Evolutionary conservation across 73 alveolate genomes (phyloP), one percentile per base, ranked within the genome.

Genomic region (Paramecium tetraurelia): DNA sequence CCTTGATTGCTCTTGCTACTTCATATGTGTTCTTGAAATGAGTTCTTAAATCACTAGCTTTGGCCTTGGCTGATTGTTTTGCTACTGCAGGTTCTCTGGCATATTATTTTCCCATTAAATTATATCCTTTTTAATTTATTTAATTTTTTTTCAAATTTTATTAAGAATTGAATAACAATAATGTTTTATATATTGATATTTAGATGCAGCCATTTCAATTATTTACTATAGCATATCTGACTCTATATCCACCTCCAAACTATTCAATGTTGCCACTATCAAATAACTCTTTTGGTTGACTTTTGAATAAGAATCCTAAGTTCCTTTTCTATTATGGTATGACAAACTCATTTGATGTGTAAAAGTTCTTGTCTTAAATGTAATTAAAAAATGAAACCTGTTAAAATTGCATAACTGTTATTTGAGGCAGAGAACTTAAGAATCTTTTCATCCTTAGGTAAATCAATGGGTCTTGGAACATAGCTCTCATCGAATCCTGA

Each of bases 11-110:
- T 93, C 95, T 77, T 40, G 97, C 99, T 24, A 96, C 98, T 77
- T 98, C 99, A 86, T 92, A 97, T 68, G 99, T 96, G 93, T 97
- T 97, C 97, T 98, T 98, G 97, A 93, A 98, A 92, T 96, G 98
- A 71, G 95, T 96, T 88, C 99, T 97, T 85, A 98, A 93, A 93
- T 98, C 99, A 58, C 93, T 77, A 59, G 96, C 99, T 94, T 94
- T 96, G 87, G 98, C 95, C 92, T 94, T 97, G 71, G 97, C 96
- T 58, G 98, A 92, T 90, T 94, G 95, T 36, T 97, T 93, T 22
- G 96, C 89, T 44, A 93, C 97, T 20, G 97, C 95, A 44, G 98
- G 97, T 53, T 95, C 94, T 92, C 98, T 96, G 58, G 98, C 86
- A 77, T 96, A 96, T 58, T 68, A 35, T 93, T 92, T 96, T 18